A percentile compares a stretch with the other conserved stretches of the same genome.
These are phyloP conservation scores for Posidonia australis DNA, from an alignment of 106 monocot species.

Conservation along the genomic window DNA sequence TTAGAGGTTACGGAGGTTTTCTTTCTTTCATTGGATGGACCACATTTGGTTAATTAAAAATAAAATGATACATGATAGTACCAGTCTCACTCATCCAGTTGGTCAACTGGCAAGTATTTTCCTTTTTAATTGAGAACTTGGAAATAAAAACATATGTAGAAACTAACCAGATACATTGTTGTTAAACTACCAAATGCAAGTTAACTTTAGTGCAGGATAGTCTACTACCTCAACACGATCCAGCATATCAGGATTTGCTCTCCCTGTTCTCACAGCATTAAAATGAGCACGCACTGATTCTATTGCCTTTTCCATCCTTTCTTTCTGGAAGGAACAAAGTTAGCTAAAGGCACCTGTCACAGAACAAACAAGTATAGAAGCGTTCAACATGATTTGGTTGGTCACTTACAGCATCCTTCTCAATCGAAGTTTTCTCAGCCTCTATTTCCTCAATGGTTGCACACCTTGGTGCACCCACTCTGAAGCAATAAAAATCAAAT, in stretches of 20 bases:
- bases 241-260: slow-evolving; percentile 93
- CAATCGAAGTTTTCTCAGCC: slow-evolving; percentile 68
- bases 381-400: not conserved
- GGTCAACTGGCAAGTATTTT: too few relatives aligned
- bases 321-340: slow-evolving; percentile 39
- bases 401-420: slow-evolving; percentile 52
- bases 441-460: slow-evolving; percentile 93
- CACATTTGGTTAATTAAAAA: too few relatives aligned
- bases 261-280: slow-evolving; percentile 86
- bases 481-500: slow-evolving; percentile 15
- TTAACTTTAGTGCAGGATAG: not conserved
- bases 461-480: slow-evolving; percentile 38
- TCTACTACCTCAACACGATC: slow-evolving; percentile 70
- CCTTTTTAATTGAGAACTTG: too few relatives aligned
- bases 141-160: too few relatives aligned
- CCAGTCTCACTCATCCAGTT: too few relatives aligned
- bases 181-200: too few relatives aligned
- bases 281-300: slow-evolving; percentile 64
- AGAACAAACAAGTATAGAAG: not conserved
- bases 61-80: too few relatives aligned
- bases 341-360: not conserved
- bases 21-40: too few relatives aligned
- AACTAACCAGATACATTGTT: too few relatives aligned
- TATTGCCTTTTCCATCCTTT: slow-evolving; percentile 88
- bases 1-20: too few relatives aligned